Conservation (phyloP, 1,284 basidiomycete species). For the Boletus subluridellus region DNA sequence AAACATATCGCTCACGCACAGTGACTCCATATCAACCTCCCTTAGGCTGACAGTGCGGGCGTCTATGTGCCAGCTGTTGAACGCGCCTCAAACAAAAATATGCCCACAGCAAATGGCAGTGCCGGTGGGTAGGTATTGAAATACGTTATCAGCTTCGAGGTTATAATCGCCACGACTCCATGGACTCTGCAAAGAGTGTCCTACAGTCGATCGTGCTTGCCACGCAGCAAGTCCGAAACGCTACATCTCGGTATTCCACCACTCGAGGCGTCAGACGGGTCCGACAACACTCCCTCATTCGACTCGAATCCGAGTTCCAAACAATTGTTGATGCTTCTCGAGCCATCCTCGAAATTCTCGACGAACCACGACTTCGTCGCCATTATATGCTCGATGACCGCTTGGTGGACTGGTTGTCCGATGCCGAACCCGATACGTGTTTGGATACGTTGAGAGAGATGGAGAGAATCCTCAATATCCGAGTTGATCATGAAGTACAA, state of each 20-base stretch:
- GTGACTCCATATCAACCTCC: not conserved
- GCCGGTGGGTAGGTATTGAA: too few species aligned
- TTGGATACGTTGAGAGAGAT: conserved; percentile 3
- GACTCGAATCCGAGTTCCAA: conserved; percentile 14
- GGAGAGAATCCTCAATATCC: not conserved
- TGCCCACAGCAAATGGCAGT: too few species aligned
- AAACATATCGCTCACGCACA: not conserved
- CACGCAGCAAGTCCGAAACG: not conserved
- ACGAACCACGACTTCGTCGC: not conserved
- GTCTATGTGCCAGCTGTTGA: too few species aligned
- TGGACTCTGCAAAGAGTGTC: conserved; percentile 10
- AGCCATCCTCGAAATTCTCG: not conserved
- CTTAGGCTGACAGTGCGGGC: too few species aligned
- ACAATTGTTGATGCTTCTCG: conserved; percentile 1
- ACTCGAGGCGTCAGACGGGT: conserved; percentile 3
- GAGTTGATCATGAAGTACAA: not conserved
- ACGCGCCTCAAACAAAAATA: too few species aligned
- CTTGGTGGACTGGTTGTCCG: conserved; percentile 6
- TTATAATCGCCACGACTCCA: not conserved
- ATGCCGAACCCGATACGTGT: not conserved
- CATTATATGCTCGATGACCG: not conserved
- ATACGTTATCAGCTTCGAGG: not conserved
- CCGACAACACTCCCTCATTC: conserved; percentile 10
- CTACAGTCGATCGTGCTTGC: not conserved
- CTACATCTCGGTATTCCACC: not conserved